Evolutionary conservation across 2,329 filamentous ascomycete species (phyloP).

Genomic region (Harringtonia aguacate): DNA sequence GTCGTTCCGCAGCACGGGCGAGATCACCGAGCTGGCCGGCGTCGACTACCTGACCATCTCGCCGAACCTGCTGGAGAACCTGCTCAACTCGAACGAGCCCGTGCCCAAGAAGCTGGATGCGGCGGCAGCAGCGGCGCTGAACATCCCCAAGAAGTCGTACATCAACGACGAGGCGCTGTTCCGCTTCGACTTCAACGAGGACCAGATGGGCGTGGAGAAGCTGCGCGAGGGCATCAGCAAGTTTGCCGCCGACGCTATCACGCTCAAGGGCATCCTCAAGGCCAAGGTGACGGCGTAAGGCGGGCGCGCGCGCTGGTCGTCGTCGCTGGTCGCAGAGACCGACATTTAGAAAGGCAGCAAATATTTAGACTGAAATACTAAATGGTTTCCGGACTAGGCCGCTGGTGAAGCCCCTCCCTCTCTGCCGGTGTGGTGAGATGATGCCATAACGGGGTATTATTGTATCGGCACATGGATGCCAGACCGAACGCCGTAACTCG

Average conservation of each 20-base stretch:
- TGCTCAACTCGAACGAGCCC: constrained; percentile 69
- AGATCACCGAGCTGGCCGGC: constrained; percentile 96
- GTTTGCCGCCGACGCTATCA: constrained; percentile 91
- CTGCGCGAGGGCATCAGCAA: constrained; percentile 98
- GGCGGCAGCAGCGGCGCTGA: constrained; percentile 48
- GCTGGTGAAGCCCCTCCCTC: too few relatives aligned
- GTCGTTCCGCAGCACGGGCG: constrained; percentile 90
- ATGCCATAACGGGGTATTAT: too few relatives aligned
- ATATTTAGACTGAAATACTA: too few relatives aligned
- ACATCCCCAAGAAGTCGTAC: constrained; percentile 84
- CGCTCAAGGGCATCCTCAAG: constrained; percentile 85
- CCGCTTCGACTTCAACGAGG: constrained; percentile 99
- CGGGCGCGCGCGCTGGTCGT: not conserved
- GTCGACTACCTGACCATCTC: constrained; percentile 99
- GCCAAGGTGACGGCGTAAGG: constrained; percentile 53
- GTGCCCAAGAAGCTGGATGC: constrained; percentile 93
- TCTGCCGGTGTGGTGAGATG: too few relatives aligned
- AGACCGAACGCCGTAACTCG: too few relatives aligned
- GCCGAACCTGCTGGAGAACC: constrained; percentile 86
- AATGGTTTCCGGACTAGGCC: too few relatives aligned
- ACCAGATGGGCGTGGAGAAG: constrained; percentile 99
- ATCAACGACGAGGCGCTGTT: constrained; percentile 80
- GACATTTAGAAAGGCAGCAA: too few relatives aligned
- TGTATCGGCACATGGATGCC: too few relatives aligned
- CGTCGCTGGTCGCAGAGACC: too few relatives aligned